Percentiles rank a stretch among this genome's conserved stretches.
Conservation (phyloP, 371 early-diverging fungal genomes). For the Mucor lusitanicus region DNA sequence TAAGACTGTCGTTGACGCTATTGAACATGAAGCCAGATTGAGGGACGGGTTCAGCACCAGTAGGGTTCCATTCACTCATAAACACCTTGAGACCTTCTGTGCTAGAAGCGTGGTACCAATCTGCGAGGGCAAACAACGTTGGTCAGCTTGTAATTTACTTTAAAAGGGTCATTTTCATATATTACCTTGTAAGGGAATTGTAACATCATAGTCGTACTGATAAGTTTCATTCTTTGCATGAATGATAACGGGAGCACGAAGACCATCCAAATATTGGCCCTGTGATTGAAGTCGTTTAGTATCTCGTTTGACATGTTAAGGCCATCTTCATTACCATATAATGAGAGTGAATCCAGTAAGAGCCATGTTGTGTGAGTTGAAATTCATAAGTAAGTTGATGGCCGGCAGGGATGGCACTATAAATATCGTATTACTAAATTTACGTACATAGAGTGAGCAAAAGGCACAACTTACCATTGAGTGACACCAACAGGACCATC, state of each 20-base stretch:
- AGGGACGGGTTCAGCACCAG: slow-evolving; percentile 71
- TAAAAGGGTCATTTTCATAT: not conserved
- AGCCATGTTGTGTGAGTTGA: slow-evolving; percentile 40
- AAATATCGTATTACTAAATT: not conserved
- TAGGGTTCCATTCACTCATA: slow-evolving; percentile 61
- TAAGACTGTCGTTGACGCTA: slow-evolving; percentile 41
- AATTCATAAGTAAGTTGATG: slow-evolving; percentile 63
- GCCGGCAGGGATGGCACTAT: slow-evolving; percentile 42
- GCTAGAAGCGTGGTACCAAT: slow-evolving; percentile 70
- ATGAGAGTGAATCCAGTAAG: slow-evolving; percentile 35
- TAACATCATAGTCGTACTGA: slow-evolving; percentile 71
- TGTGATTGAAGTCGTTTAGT: slow-evolving; percentile 3
- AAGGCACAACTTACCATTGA: slow-evolving; percentile 46
- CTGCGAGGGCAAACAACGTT: slow-evolving; percentile 20
- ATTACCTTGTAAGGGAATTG: slow-evolving; percentile 59
- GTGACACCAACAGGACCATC: slow-evolving; percentile 72
- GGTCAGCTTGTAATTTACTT: not conserved
- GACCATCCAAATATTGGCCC: slow-evolving; percentile 83
- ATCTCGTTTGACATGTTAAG: not conserved
- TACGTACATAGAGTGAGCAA: not conserved
- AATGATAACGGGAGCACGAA: slow-evolving; percentile 75
- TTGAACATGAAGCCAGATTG: slow-evolving; percentile 60
- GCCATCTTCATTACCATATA: slow-evolving; percentile 27
- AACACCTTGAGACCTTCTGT: slow-evolving; percentile 39
- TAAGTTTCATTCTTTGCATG: slow-evolving; percentile 64